Conservation (phyloP, 2,329 filamentous ascomycete genomes). For the Myrmaecium sp. region DNA sequence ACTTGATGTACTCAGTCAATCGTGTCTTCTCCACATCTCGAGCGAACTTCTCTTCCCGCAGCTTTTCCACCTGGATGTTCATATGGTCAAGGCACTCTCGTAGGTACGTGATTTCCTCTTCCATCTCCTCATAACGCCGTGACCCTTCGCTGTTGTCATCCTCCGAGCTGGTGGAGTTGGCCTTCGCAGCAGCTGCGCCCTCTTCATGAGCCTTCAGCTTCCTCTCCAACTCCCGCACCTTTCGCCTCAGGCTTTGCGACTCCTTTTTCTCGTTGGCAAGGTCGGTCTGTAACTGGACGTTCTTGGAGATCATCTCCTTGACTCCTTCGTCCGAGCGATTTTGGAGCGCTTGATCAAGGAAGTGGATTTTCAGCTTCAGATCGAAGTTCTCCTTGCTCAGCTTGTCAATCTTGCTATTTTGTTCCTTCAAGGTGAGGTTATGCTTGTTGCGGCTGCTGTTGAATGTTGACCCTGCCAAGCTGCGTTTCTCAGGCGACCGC, state of each 20-base stretch:
- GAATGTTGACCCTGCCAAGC: conserved; percentile 17
- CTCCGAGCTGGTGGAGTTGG: conserved; percentile 26
- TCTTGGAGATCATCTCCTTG: conserved; percentile 95
- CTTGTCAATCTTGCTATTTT: conserved; percentile 91
- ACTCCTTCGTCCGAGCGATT: conserved; percentile 90
- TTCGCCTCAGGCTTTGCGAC: conserved; percentile 64
- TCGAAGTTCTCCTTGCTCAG: conserved; percentile 97
- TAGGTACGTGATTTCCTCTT: conserved; percentile 73
- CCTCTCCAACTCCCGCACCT: conserved; percentile 75
- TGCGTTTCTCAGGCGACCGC: conserved; percentile 41
- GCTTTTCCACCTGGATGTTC: conserved; percentile 64
- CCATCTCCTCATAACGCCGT: conserved; percentile 47
- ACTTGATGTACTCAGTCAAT: conserved; percentile 64
- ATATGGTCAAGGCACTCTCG: conserved; percentile 76
- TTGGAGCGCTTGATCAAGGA: conserved; percentile 81
- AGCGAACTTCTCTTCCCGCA: conserved; percentile 59
- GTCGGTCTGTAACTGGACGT: conserved; percentile 85
- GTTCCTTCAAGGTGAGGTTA: conserved; percentile 76
- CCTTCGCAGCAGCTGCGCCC: conserved; percentile 28
- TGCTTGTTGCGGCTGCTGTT: conserved; percentile 20
- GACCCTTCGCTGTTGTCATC: conserved; percentile 37
- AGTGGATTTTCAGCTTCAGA: conserved; percentile 93
- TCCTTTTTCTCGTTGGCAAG: conserved; percentile 81
- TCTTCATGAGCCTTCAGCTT: conserved; percentile 45
- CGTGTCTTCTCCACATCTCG: conserved; percentile 76